phyloP scores from a whole-genome alignment of 75 land plant genomes.

The Larix kaempferi region DNA sequence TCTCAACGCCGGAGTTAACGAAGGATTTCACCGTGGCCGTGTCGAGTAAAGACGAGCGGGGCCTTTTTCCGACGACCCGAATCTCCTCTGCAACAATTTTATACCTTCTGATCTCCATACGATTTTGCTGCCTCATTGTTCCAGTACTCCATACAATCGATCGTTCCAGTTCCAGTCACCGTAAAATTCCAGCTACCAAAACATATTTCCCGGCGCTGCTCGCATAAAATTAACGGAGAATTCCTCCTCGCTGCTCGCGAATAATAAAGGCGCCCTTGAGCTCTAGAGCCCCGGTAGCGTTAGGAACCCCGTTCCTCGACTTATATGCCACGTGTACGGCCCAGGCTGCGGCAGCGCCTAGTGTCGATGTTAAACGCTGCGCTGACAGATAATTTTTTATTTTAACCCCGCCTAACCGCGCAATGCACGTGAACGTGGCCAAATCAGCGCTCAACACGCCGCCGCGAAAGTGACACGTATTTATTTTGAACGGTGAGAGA shows the following conservation, averaged over 20 bases:
- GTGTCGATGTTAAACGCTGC: neutral
- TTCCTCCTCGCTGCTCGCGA: neutral
- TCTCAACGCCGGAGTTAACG: neutral
- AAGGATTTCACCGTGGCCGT: neutral
- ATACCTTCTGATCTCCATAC: too few relatives aligned
- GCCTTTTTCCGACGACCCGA: too few relatives aligned
- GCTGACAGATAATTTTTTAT: neutral
- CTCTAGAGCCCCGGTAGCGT: too few relatives aligned
- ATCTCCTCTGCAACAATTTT: neutral
- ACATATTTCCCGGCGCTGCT: neutral
- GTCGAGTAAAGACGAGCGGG: neutral
- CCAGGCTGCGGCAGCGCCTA: neutral
- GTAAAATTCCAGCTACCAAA: neutral
- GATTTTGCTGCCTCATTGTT: too few relatives aligned
- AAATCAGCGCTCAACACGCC: neutral
- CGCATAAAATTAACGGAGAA: neutral
- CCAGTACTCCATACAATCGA: too few relatives aligned
- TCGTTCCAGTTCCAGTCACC: too few relatives aligned
- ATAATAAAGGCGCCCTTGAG: neutral
- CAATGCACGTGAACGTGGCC: neutral
- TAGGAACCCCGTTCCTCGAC: neutral
- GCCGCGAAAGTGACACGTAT: neutral
- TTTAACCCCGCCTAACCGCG: neutral
- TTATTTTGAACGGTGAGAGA: neutral
- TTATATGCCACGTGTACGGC: slow-evolving; percentile 2